Evolutionary conservation across 257 asterid species (phyloP).

Genomic region (Orobanche coerulescens): DNA sequence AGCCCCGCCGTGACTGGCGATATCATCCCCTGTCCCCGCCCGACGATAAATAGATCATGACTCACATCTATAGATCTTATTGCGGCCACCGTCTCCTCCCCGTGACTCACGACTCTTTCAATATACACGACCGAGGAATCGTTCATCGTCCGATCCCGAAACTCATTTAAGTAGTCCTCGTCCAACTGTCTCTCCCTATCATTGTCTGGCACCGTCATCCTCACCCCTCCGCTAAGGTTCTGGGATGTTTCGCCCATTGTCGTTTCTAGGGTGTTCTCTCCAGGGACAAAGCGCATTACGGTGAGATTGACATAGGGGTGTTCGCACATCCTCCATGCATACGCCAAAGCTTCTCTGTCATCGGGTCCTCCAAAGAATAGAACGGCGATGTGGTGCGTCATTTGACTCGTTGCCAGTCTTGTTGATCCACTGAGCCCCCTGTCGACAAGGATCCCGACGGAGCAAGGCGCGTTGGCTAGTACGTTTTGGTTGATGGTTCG

Average conservation of each 20-base stretch:
- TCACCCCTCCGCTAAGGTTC: conserved; percentile 22
- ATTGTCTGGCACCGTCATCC: conserved; percentile 35
- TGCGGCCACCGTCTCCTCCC: conserved; percentile 80
- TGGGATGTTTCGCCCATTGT: neutral
- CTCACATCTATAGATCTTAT: conserved; percentile 49
- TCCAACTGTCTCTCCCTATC: conserved; percentile 55
- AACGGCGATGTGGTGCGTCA: conserved; percentile 47
- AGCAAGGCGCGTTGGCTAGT: conserved; percentile 72
- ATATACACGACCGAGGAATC: conserved; percentile 35
- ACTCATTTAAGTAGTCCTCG: conserved; percentile 51
- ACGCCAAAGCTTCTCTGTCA: conserved; percentile 77
- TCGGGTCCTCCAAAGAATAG: conserved; percentile 90
- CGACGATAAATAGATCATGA: conserved; percentile 71
- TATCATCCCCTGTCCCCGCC: conserved; percentile 61
- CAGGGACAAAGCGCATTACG: conserved; percentile 48
- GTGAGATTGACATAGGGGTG: conserved; percentile 54
- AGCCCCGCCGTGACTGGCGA: conserved; percentile 79
- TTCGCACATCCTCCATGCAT: conserved; percentile 67
- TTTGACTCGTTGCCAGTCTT: conserved; percentile 42
- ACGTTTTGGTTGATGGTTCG: conserved; percentile 72
- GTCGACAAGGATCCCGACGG: conserved; percentile 81
- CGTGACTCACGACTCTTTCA: conserved; percentile 60
- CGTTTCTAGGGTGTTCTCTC: conserved; percentile 25
- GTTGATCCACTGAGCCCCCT: conserved; percentile 78
- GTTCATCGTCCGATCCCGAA: conserved; percentile 35